Evolutionary conservation across 345 rosid genomes (phyloP).

Genomic region (Brassica incana): DNA sequence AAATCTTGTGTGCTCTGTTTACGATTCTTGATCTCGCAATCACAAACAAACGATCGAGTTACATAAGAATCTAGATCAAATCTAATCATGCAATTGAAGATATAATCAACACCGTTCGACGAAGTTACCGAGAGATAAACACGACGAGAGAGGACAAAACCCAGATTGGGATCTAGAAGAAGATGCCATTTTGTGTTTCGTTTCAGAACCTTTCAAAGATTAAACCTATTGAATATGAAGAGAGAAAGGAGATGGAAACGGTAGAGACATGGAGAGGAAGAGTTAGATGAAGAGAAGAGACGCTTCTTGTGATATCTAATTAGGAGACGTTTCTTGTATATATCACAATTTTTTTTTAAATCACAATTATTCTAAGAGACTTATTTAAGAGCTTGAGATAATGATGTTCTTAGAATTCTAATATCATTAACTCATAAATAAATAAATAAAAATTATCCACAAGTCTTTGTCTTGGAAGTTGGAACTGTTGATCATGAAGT

Average conservation of each 20-base stretch:
- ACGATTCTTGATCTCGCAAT: too few species aligned
- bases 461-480: neutral
- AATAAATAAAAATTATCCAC: neutral
- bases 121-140: slow-evolving; percentile 45
- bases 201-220: neutral
- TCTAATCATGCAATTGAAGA: too few species aligned
- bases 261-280: too few species aligned
- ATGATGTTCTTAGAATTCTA: neutral
- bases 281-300: too few species aligned
- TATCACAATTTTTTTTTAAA: too few species aligned
- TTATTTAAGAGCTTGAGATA: too few species aligned
- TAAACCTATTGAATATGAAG: neutral
- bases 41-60: too few species aligned
- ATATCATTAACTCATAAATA: neutral
- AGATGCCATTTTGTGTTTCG: slow-evolving; percentile 42
- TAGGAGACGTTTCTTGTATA: too few species aligned
- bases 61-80: too few species aligned
- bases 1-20: too few species aligned
- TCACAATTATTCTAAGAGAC: too few species aligned
- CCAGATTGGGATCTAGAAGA: slow-evolving; percentile 55
- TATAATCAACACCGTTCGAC: slow-evolving; percentile 41
- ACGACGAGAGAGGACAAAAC: slow-evolving; percentile 31
- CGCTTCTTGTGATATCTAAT: too few species aligned
- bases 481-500: neutral
- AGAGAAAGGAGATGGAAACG: neutral